Conservation (phyloP, 2,329 filamentous ascomycete genomes). For the Corniculantispora saksenae region DNA sequence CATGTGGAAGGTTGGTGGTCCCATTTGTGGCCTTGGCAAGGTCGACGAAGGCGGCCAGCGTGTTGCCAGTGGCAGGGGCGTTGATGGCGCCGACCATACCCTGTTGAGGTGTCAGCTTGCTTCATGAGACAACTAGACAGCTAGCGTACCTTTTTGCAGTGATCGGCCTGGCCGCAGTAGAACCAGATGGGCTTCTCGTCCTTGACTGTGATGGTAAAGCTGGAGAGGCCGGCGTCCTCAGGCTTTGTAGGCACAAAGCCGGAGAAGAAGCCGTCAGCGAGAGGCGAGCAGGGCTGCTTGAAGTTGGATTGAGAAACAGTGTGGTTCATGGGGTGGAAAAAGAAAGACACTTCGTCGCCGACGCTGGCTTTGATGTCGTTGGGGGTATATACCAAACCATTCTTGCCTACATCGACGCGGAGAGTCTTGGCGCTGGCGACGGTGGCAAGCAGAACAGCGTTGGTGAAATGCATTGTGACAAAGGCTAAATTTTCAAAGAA, state of each 20-base stretch:
- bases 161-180: slow-evolving; percentile 46
- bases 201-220: slow-evolving; percentile 47
- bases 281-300: slow-evolving; percentile 43
- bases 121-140: neutral
- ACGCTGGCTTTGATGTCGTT: slow-evolving; percentile 48
- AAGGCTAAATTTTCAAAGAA: neutral
- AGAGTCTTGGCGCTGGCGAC: slow-evolving; percentile 35
- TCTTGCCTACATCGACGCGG: slow-evolving; percentile 47
- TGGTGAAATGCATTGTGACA: slow-evolving; percentile 4
- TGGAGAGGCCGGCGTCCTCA: slow-evolving; percentile 38
- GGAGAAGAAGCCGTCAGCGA: slow-evolving; percentile 44
- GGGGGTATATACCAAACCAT: slow-evolving; percentile 51
- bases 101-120: neutral
- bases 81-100: slow-evolving; percentile 20
- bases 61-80: slow-evolving; percentile 9
- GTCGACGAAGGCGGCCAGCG: neutral
- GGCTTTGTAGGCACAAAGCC: slow-evolving; percentile 45
- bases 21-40: neutral
- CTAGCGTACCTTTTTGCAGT: slow-evolving; percentile 50
- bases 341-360: slow-evolving; percentile 56
- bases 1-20: neutral
- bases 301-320: slow-evolving; percentile 47
- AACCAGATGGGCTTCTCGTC: slow-evolving; percentile 45
- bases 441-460: neutral
- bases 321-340: slow-evolving; percentile 55